Evolutionary conservation across 129 eudicot genomes (phyloP).

Genomic region (Helichrysum umbraculigerum): DNA sequence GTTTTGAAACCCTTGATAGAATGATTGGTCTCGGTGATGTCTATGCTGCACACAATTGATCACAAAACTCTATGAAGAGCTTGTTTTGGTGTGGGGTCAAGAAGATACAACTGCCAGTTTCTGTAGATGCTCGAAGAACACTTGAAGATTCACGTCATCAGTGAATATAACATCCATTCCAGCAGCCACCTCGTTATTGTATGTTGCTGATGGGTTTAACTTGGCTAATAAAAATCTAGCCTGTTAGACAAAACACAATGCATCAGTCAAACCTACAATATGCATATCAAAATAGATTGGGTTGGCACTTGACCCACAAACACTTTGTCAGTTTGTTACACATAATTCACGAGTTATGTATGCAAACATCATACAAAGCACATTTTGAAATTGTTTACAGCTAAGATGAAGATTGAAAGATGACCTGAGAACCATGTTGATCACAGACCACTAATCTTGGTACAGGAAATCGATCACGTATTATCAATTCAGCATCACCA

Average conservation of each 20-base stretch:
- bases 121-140: conserved; percentile 34
- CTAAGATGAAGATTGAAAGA: neutral
- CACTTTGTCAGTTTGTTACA: neutral
- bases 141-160: conserved; percentile 34
- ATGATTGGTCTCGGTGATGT: neutral
- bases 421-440: conserved; percentile 98
- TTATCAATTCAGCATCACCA: conserved; percentile 72
- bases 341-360: neutral
- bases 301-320: neutral
- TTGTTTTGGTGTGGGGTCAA: conserved; percentile 23
- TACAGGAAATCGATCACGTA: conserved; percentile 84
- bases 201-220: conserved; percentile 31
- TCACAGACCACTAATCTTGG: conserved; percentile 96
- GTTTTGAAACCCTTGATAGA: neutral
- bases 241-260: conserved; percentile 40
- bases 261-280: conserved; percentile 18
- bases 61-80: conserved; percentile 10
- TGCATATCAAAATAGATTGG: neutral
- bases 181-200: conserved; percentile 31
- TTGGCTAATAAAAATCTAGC: conserved; percentile 40
- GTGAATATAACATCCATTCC: conserved; percentile 37
- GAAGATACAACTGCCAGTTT: conserved; percentile 32
- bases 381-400: neutral
- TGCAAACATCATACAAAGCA: neutral
- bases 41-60: conserved; percentile 17